Evolutionary conservation across 441 rosid species (phyloP), one percentile per base, ranked within the genome.

Genomic region (Breynia disticha): DNA sequence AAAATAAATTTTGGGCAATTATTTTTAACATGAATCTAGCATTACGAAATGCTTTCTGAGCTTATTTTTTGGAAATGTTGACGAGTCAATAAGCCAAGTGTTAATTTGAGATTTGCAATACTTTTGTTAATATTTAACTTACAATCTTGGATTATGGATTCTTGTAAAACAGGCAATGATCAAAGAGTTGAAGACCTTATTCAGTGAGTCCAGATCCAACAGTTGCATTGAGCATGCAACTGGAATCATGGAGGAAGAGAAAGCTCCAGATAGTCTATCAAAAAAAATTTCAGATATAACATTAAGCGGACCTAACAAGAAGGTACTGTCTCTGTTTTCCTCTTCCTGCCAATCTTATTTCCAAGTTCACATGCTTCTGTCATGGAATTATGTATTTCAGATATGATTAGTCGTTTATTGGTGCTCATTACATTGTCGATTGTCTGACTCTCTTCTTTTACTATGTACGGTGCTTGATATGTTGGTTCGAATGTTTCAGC

Each of bases 141-240:
- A 43, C 3, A 28, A 5, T 19, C 37, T 57, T 51, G 4, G 32
- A 18, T 32, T 7, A n/a, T 48, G 46, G 16, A 46, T 32, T 18
- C 53, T 61, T 47, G 1, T 17, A 16, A n/a, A 24, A 41, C 86
- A 84, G 98, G 62, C 55, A 37, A 67, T 72, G 69, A 67, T 72
- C 60, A 63, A 76, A 58, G 94, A 80, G 76, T 69, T 94, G 79
- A 82, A 76, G 77, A 61, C 71, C 14, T 60, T 94, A 56, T 63
- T 57, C 66, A 73, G 69, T 7, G 95, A 82, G 63, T 75, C 95
- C 76, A 79, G 96, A 82, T 79, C 94, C 63, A 83, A 74, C 57
- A 71, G 84, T 74, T 94, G 96, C 76, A 80, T 85, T 52, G 99
- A 94, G 71, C 99, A 94, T 70, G 97, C 99, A 7, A 63, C 67